A percentile compares a stretch with the other conserved stretches of the same genome.
Evolutionary conservation across 768 basidiomycete genomes (phyloP).

Genomic region (Mycena epipterygia): DNA sequence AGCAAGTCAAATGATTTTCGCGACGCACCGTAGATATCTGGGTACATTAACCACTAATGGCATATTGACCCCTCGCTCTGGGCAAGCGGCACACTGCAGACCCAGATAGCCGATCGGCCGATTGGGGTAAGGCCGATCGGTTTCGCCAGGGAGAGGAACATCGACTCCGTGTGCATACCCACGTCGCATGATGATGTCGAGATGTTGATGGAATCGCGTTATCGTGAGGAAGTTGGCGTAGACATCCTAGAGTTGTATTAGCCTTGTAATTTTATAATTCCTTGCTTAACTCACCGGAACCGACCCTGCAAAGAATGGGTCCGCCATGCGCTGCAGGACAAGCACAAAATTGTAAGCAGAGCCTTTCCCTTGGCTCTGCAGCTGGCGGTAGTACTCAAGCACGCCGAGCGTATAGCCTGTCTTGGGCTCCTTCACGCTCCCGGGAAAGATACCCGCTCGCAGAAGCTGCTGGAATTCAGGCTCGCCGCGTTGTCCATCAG

Average conservation of each 20-base stretch:
- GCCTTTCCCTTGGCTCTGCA: constrained; percentile 19
- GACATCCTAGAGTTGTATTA: constrained; percentile 7
- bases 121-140: constrained; percentile 14
- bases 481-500: background rate
- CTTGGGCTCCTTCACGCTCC: too few species aligned
- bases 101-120: constrained; percentile 3
- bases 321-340: constrained; percentile 27
- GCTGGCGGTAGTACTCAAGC: constrained; percentile 9
- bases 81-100: constrained; percentile 13
- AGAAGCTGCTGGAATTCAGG: constrained; percentile 24
- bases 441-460: constrained; percentile 25
- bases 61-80: constrained; percentile 26
- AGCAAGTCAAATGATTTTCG: too few species aligned
- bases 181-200: constrained; percentile 5
- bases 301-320: constrained; percentile 4
- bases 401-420: too few species aligned
- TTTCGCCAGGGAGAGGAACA: constrained; percentile 7
- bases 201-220: constrained; percentile 5
- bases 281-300: constrained; percentile 21
- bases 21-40: constrained; percentile 21
- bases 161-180: constrained; percentile 11
- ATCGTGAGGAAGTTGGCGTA: constrained; percentile 22
- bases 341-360: constrained; percentile 25
- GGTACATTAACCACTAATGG: constrained; percentile 8
- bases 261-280: background rate